These are phyloP conservation scores for Fraxinus excelsior DNA, from an alignment of 257 asterid genomes.

Conservation along the genomic window DNA sequence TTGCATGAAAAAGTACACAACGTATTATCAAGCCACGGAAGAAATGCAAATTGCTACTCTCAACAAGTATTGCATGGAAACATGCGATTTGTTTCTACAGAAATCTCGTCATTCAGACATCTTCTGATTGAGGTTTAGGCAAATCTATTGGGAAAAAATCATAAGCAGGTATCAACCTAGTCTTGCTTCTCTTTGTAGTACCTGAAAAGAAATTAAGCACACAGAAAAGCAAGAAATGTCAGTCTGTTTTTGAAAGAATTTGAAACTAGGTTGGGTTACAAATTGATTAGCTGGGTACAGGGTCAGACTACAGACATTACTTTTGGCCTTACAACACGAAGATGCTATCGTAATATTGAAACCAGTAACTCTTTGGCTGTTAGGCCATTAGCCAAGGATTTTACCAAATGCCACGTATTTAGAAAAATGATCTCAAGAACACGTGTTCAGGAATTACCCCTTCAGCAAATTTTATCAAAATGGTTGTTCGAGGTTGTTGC, in stretches of 20 bases:
- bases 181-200: conserved; percentile 69
- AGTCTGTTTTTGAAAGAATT: neutral
- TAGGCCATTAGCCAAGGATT: conserved; percentile 14
- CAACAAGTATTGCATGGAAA: neutral
- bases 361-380: conserved; percentile 4
- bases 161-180: conserved; percentile 45
- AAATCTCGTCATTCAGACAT: neutral
- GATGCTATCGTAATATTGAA: neutral
- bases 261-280: neutral
- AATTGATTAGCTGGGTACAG: neutral
- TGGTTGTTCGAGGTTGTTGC: conserved; percentile 89
- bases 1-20: neutral
- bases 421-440: neutral
- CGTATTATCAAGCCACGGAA: conserved; percentile 1
- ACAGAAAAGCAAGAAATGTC: neutral
- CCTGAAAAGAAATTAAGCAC: conserved; percentile 41
- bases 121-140: conserved; percentile 2
- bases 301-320: neutral
- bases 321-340: neutral
- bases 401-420: neutral
- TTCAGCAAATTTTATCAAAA: conserved; percentile 90
- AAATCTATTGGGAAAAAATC: neutral
- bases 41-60: neutral
- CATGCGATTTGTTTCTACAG: conserved; percentile 1
- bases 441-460: conserved; percentile 39